Evolutionary conservation across 1,284 basidiomycete genomes (phyloP).

Genomic region (Caloboletus inedulis): DNA sequence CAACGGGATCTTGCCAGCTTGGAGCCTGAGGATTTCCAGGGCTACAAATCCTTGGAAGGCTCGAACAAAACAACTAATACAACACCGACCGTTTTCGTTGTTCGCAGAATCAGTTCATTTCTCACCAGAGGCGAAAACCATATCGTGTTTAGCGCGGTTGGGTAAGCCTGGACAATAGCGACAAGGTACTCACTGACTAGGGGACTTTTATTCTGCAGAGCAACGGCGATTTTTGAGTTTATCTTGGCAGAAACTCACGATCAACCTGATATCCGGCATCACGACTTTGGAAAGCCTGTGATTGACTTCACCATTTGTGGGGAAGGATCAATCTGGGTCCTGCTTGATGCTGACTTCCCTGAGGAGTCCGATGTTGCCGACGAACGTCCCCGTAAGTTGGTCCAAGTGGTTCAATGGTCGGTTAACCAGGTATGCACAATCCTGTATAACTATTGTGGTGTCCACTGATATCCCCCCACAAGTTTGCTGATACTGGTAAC

Average conservation of each 20-base stretch:
- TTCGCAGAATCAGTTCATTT: slow-evolving; percentile 25
- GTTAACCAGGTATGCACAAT: slow-evolving; percentile 16
- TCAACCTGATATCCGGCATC: slow-evolving; percentile 36
- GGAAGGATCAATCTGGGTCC: slow-evolving; percentile 45
- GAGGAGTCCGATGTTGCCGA: slow-evolving; percentile 34
- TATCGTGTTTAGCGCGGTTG: slow-evolving; percentile 63
- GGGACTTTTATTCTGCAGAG: slow-evolving; percentile 40
- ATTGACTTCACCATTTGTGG: slow-evolving; percentile 51
- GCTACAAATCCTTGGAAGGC: not conserved
- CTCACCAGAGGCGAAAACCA: slow-evolving; percentile 33
- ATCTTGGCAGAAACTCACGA: slow-evolving; percentile 34
- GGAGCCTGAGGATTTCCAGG: slow-evolving; percentile 8
- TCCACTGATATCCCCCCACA: not conserved
- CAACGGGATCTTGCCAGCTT: slow-evolving; percentile 13
- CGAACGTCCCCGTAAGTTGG: slow-evolving; percentile 24
- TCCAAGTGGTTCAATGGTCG: slow-evolving; percentile 22
- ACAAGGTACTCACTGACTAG: not conserved
- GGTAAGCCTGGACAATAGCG: slow-evolving; percentile 43
- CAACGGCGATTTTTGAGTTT: slow-evolving; percentile 63
- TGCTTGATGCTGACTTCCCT: slow-evolving; percentile 48
- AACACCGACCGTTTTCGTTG: slow-evolving; percentile 43
- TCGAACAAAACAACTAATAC: slow-evolving; percentile 29
- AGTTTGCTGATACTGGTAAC: slow-evolving; percentile 21
- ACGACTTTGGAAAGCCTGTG: slow-evolving; percentile 57
- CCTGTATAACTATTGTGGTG: not conserved